Percentiles rank a stretch among this genome's conserved stretches.
Conservation (phyloP, 2,329 filamentous ascomycete genomes). For the Diaporthe velutina region DNA sequence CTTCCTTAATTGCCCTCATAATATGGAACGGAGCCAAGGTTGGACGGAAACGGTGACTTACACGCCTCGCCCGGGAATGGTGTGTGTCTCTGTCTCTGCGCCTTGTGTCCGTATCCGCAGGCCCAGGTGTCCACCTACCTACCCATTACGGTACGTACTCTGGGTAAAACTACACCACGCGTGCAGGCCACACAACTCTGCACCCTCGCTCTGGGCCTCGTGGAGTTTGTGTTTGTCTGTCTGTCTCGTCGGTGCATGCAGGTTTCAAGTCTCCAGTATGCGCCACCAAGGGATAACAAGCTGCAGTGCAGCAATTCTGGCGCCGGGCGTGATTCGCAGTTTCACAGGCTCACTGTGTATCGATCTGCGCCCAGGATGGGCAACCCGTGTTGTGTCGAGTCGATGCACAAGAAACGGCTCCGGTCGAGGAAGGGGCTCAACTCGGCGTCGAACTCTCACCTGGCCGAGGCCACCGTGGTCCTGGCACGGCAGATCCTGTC, state of each 20-base stretch:
- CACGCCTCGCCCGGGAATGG: constrained; percentile 27
- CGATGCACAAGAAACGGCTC: constrained; percentile 22
- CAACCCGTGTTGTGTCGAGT: constrained; percentile 31
- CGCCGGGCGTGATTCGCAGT: constrained; percentile 32
- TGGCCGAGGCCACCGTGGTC: background rate
- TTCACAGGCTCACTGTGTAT: constrained; percentile 13
- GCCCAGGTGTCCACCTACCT: background rate
- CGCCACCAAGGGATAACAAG: background rate
- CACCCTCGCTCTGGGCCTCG: background rate
- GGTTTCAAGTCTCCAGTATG: constrained; percentile 20
- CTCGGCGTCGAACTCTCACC: background rate
- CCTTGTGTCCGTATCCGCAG: background rate
- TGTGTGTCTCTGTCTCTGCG: background rate
- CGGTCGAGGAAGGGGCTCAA: constrained; percentile 23
- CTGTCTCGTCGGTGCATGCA: constrained; percentile 25
- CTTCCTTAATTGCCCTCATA: constrained; percentile 22
- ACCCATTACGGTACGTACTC: background rate
- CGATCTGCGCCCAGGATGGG: constrained; percentile 22
- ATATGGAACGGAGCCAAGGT: constrained; percentile 27
- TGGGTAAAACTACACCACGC: background rate
- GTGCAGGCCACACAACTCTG: background rate
- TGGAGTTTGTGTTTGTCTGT: background rate
- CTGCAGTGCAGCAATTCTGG: constrained; percentile 1
- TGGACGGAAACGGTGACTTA: constrained; percentile 38
- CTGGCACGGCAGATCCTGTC: constrained; percentile 38